Evolutionary conservation across 768 basidiomycete species (phyloP), one percentile per base, ranked within the genome.

Genomic region (Rhizopogon rudus): DNA sequence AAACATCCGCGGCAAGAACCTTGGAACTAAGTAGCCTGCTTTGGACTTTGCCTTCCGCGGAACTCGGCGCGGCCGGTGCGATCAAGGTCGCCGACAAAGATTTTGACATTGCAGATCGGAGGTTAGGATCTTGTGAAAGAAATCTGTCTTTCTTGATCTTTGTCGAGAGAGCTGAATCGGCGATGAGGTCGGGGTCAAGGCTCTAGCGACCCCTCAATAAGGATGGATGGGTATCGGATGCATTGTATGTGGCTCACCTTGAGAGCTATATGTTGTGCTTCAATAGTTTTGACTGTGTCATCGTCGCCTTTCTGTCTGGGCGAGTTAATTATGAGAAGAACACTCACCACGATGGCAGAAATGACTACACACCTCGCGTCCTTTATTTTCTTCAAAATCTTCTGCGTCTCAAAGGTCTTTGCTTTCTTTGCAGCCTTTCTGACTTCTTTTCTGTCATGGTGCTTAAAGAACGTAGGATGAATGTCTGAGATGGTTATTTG

Each of bases 381-480:
- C 67, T 89, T 93, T 29, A 94, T 72, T 69, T 82, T 85, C 75
- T 93, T 95, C 55, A 93, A 79, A n/a, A 87, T 70, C 66, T 87
- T 88, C 68, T 87, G 89, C 0, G 81, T 82, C 72, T 96, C 93
- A 57, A 91, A 89, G 0, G 80, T 72, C 66, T 84, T 91, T 9
- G 88, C 87, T 63, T 87, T 91, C 74, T 92, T 95, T 29, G 87
- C 81, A 5, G 86, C 81, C 61, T 88, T 88, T 59, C 80, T 79
- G 8, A 89, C 79, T 60, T 88, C 86, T 65, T 81, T 87, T 49
- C 88, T 65, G 55, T 81, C 81, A 66, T 90, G 90, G 62, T 89
- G 84, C 93, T 96, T 67, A 40, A 60, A 51, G 53, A 58, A 60
- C 40, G 50, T 53, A 41, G 49, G 6, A 63, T 49, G 39, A 51